Evolutionary conservation across 345 rosid genomes (phyloP), one percentile per base, ranked within the genome.

Genomic region (Erodium maritimum): DNA sequence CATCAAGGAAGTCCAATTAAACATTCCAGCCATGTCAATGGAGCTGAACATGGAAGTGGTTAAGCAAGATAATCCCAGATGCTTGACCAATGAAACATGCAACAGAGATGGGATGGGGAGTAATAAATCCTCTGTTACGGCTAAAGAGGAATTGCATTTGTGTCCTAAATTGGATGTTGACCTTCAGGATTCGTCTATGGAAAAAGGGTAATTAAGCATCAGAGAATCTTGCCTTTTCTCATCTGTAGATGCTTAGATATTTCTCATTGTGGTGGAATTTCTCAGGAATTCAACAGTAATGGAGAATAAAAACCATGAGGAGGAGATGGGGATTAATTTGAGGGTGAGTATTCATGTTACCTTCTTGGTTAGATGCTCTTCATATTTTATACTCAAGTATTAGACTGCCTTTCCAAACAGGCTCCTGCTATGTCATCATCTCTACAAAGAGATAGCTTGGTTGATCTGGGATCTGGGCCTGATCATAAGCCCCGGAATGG

Each of bases 311-410:
- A 55, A 48, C 63, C 59, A 61, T 19, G 50, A 54, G 51, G 78
- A 61, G 63, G 79, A 70, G 72, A 69, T 71, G 63, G 55, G 73
- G 67, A 72, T 77, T 21, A 81, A 84, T 76, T 71, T 79, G 65
- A 84, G 74, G 87, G 90, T 84, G 82, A 81, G 81, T 67, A 57
- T 66, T 56, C 63, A 34, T 71, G 22, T 57, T 6, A 29, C 56
- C 46, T 50, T 68, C 61, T 19, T 17, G 33, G 23, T 71, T 46
- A 37, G 71, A 56, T 71, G 69, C 61, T 18, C 21, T 11, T 5
- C 46, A 12, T 37, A 37, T 37, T 37, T 37, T 37, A 6, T 3
- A 2, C 33, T 2, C 33, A 25, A 25, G 3, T 25, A 25, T 7
- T 3, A 25, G 7, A 25, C 33, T 25, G 4, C 33, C 33, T 25